Evolutionary conservation across 768 basidiomycete species (phyloP).

Genomic region (Lepiota venenata): DNA sequence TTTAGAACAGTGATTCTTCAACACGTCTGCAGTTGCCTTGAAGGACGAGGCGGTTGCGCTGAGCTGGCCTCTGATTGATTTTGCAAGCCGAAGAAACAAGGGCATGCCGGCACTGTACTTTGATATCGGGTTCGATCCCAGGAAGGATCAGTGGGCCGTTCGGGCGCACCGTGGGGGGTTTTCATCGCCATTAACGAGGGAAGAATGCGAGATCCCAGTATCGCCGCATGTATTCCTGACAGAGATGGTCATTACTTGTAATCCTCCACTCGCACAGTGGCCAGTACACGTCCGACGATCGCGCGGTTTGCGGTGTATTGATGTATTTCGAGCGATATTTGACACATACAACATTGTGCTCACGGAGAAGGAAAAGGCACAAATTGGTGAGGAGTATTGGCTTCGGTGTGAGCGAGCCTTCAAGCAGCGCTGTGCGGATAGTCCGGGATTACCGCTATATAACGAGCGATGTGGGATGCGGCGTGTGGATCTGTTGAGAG

Average conservation of each 20-base stretch:
- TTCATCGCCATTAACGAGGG: conserved; percentile 26
- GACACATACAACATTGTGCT: conserved; percentile 43
- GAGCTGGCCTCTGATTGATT: conserved; percentile 49
- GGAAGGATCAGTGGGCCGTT: conserved; percentile 18
- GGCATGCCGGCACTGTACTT: conserved; percentile 40
- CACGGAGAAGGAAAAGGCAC: conserved; percentile 36
- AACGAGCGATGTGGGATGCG: conserved; percentile 47
- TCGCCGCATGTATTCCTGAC: conserved; percentile 38
- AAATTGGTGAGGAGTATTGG: conserved; percentile 25
- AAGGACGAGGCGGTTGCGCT: conserved; percentile 38
- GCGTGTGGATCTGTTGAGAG: conserved; percentile 53
- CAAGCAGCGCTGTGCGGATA: conserved; percentile 41
- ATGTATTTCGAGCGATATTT: conserved; percentile 59
- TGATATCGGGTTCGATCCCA: conserved; percentile 46
- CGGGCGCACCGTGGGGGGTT: conserved; percentile 21
- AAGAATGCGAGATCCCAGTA: conserved; percentile 39
- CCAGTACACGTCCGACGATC: conserved; percentile 39
- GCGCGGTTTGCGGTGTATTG: conserved; percentile 47
- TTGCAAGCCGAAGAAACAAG: conserved; percentile 22
- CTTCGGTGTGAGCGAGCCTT: conserved; percentile 40
- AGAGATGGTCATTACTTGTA: conserved; percentile 43
- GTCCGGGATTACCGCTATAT: conserved; percentile 35
- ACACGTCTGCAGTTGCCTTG: conserved; percentile 25
- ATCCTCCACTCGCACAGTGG: conserved; percentile 25
- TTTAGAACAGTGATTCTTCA: background rate